Base-by-base conservation (phyloP, 495 filamentous ascomycete species). In the Talaromyces adpressus region DNA sequence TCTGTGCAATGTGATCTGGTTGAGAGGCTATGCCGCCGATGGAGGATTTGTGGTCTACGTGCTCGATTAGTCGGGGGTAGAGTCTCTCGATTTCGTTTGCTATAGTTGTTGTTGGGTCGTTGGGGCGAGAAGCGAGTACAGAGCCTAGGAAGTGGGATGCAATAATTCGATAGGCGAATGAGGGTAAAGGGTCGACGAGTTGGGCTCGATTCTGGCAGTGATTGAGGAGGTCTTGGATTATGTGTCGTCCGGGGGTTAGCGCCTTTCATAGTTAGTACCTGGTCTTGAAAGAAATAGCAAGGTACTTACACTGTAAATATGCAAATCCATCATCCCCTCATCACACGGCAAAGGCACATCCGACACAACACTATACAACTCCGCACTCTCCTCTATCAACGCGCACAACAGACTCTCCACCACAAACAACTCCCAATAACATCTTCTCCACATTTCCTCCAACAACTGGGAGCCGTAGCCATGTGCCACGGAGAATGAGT, bases 391-490 rank as follows among this genome's bases (percentile, higher is more conserved):
- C 20, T 68, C 64, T 29, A 70, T 69, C 56, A 68, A 65, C 5
- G 70, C 76, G 1, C 79, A 73, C 30, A 81, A 64, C 34, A 80
- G 64, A 0, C 73, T 77, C 63, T 92, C 89, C 3, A 88, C 81
- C 53, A 91, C 83, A 70, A 85, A 92, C 45, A 94, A 72, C 67
- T 92, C 89, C 90, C 90, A 94, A 86, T 88, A 93, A 9, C 90
- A 93, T 57, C 91, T 76, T 20, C 90, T 79, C 87, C 88, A 91
- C 73, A 87, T 87, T 69, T 94, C 91, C 23, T 82, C 85, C n/a
- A 88, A 58, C 8, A 87, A 70, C 3, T 74, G 69, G 45, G 81
- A 75, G 7, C 77, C 75, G 61, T 80, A 62, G 2, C 75, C 65
- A 1, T 66, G 52, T 16, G 66, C 29, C 27, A 62, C 23, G 3